Percentiles rank a stretch among this genome's conserved stretches.
These are phyloP conservation scores for Suillus spraguei DNA, from an alignment of 768 basidiomycete genomes.

Conservation along the genomic window DNA sequence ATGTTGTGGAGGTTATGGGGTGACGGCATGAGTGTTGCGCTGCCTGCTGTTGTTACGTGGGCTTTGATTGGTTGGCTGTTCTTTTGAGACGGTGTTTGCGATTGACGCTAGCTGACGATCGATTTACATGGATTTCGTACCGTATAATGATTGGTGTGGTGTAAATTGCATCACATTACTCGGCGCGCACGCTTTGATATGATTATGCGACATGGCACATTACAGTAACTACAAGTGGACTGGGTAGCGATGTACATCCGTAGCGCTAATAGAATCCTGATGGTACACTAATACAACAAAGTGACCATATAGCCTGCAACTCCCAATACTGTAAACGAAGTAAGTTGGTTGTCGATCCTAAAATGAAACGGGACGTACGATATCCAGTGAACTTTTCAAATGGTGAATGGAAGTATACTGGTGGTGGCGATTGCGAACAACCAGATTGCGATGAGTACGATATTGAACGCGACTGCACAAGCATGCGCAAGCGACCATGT, in stretches of 20 bases:
- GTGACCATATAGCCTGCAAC: slow-evolving; percentile 38
- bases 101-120: neutral
- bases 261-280: neutral
- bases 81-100: slow-evolving; percentile 20
- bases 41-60: slow-evolving; percentile 31
- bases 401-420: slow-evolving; percentile 91
- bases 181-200: neutral
- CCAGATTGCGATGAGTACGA: slow-evolving; percentile 62
- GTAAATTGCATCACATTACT: neutral
- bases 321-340: slow-evolving; percentile 38
- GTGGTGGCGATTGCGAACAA: slow-evolving; percentile 79
- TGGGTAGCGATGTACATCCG: neutral
- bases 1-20: slow-evolving; percentile 37
- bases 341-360: neutral
- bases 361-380: slow-evolving; percentile 48
- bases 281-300: slow-evolving; percentile 18
- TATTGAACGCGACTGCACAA: slow-evolving; percentile 47
- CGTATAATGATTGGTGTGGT: neutral
- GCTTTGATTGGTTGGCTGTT: slow-evolving; percentile 30
- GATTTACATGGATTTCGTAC: neutral
- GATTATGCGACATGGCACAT: neutral
- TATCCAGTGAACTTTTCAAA: slow-evolving; percentile 87
- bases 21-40: slow-evolving; percentile 38
- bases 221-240: neutral
- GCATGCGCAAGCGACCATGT: slow-evolving; percentile 48